Conservation (phyloP, 2,329 filamentous ascomycete genomes). For the Basipetospora chlamydospora region DNA sequence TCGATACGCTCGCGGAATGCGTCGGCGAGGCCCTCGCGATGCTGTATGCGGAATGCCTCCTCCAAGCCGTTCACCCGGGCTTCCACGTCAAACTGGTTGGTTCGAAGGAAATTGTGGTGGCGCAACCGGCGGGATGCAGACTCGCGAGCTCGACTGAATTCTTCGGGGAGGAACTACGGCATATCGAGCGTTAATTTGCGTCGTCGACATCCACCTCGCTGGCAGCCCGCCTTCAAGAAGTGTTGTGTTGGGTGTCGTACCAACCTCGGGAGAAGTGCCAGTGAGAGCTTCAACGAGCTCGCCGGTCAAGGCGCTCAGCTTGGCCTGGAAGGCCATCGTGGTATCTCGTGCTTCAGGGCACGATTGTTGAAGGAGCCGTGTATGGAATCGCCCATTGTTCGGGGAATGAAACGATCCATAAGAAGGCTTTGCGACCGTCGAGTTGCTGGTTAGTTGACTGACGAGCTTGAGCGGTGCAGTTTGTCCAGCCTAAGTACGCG, state of each 20-base stretch:
- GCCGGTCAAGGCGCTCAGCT: conserved; percentile 49
- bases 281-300: conserved; percentile 55
- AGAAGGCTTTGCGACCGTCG: too few relatives aligned
- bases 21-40: conserved; percentile 66
- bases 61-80: conserved; percentile 55
- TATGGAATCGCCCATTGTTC: too few relatives aligned
- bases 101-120: conserved; percentile 44
- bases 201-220: too few relatives aligned
- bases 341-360: too few relatives aligned
- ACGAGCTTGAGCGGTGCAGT: too few relatives aligned
- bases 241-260: conserved; percentile 3
- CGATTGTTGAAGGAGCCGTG: too few relatives aligned
- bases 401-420: too few relatives aligned
- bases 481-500: too few relatives aligned
- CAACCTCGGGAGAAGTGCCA: conserved; percentile 37
- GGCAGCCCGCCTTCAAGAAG: too few relatives aligned
- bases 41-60: conserved; percentile 72
- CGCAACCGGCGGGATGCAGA: conserved; percentile 35
- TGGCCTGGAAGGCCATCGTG: conserved; percentile 56
- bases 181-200: too few relatives aligned
- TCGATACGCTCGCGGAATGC: conserved; percentile 45
- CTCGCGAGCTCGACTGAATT: conserved; percentile 32
- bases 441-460: too few relatives aligned
- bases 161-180: conserved; percentile 5
- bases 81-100: conserved; percentile 62